Evolutionary conservation across 225 moss, liverwort and hornwort genomes (phyloP), one percentile per base, ranked within the genome.

Genomic region (Physcomitrium patens): DNA sequence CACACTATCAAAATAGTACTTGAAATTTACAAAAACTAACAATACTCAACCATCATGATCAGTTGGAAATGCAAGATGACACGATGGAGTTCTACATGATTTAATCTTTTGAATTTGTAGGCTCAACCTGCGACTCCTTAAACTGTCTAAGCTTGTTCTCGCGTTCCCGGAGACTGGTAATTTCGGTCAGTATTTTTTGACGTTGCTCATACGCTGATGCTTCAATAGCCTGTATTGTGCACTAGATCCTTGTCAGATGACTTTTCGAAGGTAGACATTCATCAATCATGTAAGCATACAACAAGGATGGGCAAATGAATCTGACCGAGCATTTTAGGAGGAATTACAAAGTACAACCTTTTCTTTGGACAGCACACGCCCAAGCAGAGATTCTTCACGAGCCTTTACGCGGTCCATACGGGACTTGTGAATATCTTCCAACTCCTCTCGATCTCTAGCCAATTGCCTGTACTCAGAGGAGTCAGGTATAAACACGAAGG

Each of bases 151-250:
- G 82, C 65, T 81, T 86, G 45, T 87, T 92, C 82, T 92, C 94
- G 51, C 89, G 86, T 53, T 94, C 84, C 57, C 81, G 86, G 69
- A 94, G 87, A 78, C 80, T 86, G 54, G 87, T 82, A 44, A 96
- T 89, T 73, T 91, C 91, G 28, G 78, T 60, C 7, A 96, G 64
- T 70, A 88, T 75, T 59, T 84, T 89, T 61, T 96, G 96, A 16
- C 92, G 89, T 77, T 96, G 94, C 73, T 96, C 94, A 60, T 92
- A 96, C 44, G 96, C 92, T 49, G 86, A 86, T 80, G 92, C 75
- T 58, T 96, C 96, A 71, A 89, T 87, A 60, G 84, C 92, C 92
- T 96, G 83, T 18, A 17, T 3, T 10, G 1, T 67, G 53, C 41
- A 37, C 0, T 2, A 28, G 44, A 51, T 59, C 26, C 44, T 26